Base-by-base conservation (phyloP, 805 yeast genomes). In the Scheffersomyces amazonensis region DNA sequence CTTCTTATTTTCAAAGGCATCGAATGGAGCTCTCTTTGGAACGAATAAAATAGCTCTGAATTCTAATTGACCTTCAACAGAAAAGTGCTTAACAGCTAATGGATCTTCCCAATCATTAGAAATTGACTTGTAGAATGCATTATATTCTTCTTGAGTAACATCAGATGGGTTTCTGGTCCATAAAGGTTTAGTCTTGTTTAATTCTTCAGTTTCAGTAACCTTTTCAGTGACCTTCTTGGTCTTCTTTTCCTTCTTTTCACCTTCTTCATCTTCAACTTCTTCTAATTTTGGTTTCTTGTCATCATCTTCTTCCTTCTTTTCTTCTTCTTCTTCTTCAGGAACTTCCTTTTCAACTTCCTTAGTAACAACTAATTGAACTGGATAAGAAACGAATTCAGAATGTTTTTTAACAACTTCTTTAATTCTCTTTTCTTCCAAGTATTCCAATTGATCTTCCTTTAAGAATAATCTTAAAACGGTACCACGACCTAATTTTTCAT, bases 51-150 rank as follows among this genome's bases (percentile, higher is more conserved):
- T 93, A 49, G 99, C 98, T 77, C 84, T 90, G 83, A 93, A 93
- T 78, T 93, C 99, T 60, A 93, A 81, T 79, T 93, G 99, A 80
- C 99, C 99, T 78, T 93, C 99, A 62, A 93, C 99, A 36, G 96
- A 87, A 81, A 93, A 93, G 76, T 93, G 99, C 81, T 93, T 93
- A 54, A 93, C 98, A 53, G 97, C 97, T 66, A 93, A 81, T 73
- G 96, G 99, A 68, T 93, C 99, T 78, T 93, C 99, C 99, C 99
- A 93, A 74, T 93, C 99, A 74, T 93, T 93, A 41, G 99, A 90
- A 63, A 93, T 93, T 36, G 98, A 89, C 79, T 93, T 93, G 87
- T 93, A 93, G 86, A 93, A 93, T 43, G 98, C 95, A 61, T 93
- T 91, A 81, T 93, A 93, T 76, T 93, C 99, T 52, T 93, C 99